Base-by-base conservation (phyloP, 139 green algal genomes). In the Penium margaritaceum region DNA sequence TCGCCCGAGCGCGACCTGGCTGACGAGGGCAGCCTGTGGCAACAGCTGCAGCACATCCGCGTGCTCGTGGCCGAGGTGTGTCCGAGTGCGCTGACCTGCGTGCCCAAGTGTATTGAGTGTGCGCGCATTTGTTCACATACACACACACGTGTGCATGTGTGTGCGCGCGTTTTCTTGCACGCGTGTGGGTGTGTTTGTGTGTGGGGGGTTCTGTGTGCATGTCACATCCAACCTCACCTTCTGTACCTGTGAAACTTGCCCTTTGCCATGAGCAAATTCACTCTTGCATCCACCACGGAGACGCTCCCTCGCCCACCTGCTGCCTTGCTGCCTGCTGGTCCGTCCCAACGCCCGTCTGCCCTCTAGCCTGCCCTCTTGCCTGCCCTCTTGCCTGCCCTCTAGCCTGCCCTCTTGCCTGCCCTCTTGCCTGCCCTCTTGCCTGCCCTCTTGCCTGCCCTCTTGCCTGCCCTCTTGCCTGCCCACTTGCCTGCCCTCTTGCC, bases 41-140 rank as follows among this genome's bases (percentile, higher is more conserved):
- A 61, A 15, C 27, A 33, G 17, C 43, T 71, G 29, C 29, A 71
- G 63, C 27, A 57, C 43, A 71, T 71, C 17, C 29, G 63, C n/a
- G 63, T 71, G 63, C 63, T 70, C 5, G 41, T 70, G 5, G 63
- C 63, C 14, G 63, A 70, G 63, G 55, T 63, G 55, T 36, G 55
- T 63, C 2, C 7, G 55, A 51, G 9, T 51, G 41, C 41, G 41
- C 9, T 12, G 41, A 12, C 41, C 21, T 57, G 19, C 21, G 19
- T 57, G 21, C 21, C 46, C 21, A 57, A 57, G 46, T n/a, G 46
- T 65, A 12, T 19, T 65, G 30, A 24, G 30, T 65, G 19, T 21
- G 21, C 21, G 19, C 19, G 19, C 21, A 19, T 57, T 57, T n/a
- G 19, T 57, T 57, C n/a, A n/a, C n/a, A n/a, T n/a, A n/a, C n/a